phyloP scores from a whole-genome alignment of 192 early-diverging fungal genomes.

The Backusella morwellensis region DNA sequence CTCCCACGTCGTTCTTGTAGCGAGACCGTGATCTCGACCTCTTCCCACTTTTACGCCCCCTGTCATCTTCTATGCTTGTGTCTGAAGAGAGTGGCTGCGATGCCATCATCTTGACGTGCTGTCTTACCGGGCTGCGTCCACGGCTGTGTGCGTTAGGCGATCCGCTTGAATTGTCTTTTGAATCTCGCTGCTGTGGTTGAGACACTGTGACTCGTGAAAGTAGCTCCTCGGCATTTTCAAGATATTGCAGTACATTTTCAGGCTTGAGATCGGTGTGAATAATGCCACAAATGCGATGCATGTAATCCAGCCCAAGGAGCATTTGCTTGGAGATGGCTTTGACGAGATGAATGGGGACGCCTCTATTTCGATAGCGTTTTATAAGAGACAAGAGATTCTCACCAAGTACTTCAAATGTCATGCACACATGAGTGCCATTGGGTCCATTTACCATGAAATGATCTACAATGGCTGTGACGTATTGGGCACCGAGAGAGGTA shows the following conservation, averaged over 20 bases:
- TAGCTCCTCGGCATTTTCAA: constrained; percentile 82
- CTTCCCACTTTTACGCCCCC: constrained; percentile 10
- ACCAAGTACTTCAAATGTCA: constrained; percentile 97
- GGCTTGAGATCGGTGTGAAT: constrained; percentile 99
- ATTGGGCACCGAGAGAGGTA: constrained; percentile 49
- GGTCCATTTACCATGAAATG: constrained; percentile 88
- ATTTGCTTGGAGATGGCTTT: constrained; percentile 91
- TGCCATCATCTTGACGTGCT: constrained; percentile 25
- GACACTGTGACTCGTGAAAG: constrained; percentile 40
- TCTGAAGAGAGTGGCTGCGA: constrained; percentile 30
- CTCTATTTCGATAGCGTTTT: constrained; percentile 74
- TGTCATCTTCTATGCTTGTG: constrained; percentile 11
- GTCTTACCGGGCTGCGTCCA: constrained; percentile 18
- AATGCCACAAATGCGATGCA: constrained; percentile 91
- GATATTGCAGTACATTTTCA: constrained; percentile 94
- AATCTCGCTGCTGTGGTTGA: constrained; percentile 11
- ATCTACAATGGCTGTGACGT: constrained; percentile 89
- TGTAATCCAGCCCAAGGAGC: constrained; percentile 87
- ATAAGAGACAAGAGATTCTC: constrained; percentile 93
- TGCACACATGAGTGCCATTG: constrained; percentile 91
- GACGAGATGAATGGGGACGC: constrained; percentile 84
- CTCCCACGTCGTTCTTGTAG: not conserved
- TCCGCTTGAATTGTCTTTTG: constrained; percentile 1
- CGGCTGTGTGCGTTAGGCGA: not conserved
- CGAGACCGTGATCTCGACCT: not conserved